Base-by-base conservation (phyloP, 2,329 filamentous ascomycete species). In the Aspergillus pseudoviridinutans region DNA sequence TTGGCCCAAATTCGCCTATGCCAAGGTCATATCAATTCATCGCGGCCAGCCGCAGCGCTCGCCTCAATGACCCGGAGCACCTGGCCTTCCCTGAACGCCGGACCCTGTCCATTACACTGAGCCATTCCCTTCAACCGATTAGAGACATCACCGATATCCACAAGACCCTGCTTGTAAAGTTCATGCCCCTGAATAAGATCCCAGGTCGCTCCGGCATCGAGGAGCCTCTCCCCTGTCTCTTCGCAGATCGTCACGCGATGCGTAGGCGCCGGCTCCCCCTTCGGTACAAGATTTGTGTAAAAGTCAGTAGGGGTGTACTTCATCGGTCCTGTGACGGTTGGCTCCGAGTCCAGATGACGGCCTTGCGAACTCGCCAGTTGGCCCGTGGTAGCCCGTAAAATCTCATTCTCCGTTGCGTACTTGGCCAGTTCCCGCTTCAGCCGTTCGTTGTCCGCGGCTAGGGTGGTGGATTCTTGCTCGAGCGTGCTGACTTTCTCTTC, bases 391-490 rank as follows among this genome's bases (percentile, higher is more conserved):
- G 91, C 91, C 50, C 91, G 88, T 38, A 97, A 80, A 54, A 97
- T 92, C 75, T 97, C 90, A 72, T 97, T 97, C 72, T 97, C 92
- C 8, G 91, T 96, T 59, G 86, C 87, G 54, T 90, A 86, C 69
- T 90, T 89, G 64, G 94, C 90, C 28, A 97, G 80, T 68, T 95
- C 88, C 22, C 89, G 85, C 75, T 91, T 93, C 28, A 97, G 80
- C 35, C 88, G 87, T 73, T 96, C 90, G 70, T 97, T 97, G 73
- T 97, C 92, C 49, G 87, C 85, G 44, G 87, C 84, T 0, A 94
- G 83, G 35, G 84, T 82, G 55, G 87, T 84, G 53, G 90, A 89
- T 51, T 87, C 86, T 58, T 87, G 85, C 71, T 96, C 89, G 32
- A 97, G 85, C 51, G 80, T 82, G 51, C 85, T 87, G 28, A 97